Base-by-base conservation (phyloP, 2,329 filamentous ascomycete genomes). In the Diaporthe ampelina region DNA sequence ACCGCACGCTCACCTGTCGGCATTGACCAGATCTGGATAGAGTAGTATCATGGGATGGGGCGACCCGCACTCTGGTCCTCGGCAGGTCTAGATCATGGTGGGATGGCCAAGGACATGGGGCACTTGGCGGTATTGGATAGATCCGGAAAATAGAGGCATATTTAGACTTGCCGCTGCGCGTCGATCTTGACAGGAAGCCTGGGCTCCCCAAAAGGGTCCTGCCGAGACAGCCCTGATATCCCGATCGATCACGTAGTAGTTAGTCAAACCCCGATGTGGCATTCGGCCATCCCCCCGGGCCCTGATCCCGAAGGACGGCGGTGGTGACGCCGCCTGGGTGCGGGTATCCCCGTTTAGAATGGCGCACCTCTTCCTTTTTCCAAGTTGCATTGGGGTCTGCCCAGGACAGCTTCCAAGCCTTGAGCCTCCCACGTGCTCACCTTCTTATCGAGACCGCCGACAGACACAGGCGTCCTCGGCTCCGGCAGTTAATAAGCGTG, bases 401-500 rank as follows among this genome's bases (percentile, higher is more conserved):
- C 59, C 43, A 65, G 59, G 2, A 48, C 10, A 24, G 3, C 45
- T n/a, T n/a, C 59, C 59, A 65, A 50, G 59, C 19, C 24, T 50
- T n/a, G 26, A 50, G 59, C 59, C 59, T 32, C 59, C 59, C 43
- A 65, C 59, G 43, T 65, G 59, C 40, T 48, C 48, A 32, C 19
- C 26, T 7, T 15, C 17, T 7, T 19, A 24, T 65, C 45, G 59
- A 29, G 24, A 50, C 21, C 21, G 43, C 26, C 59, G 40, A 29
- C 43, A 65, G 21, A 35, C 35, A 2, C 17, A 35, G 24, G n/a
- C 17, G 26, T 17, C 24, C 24, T 21, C 3, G 58, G 13, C 3
- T 26, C 19, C 19, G 35, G 58, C 17, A 63, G 15, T 45, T 11
- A 15, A n/a, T 26, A 9, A 37, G 21, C 5, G 37, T 29, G 11